Evolutionary conservation across 208 protist genomes (phyloP).

Genomic region (Crithidia sp.): DNA sequence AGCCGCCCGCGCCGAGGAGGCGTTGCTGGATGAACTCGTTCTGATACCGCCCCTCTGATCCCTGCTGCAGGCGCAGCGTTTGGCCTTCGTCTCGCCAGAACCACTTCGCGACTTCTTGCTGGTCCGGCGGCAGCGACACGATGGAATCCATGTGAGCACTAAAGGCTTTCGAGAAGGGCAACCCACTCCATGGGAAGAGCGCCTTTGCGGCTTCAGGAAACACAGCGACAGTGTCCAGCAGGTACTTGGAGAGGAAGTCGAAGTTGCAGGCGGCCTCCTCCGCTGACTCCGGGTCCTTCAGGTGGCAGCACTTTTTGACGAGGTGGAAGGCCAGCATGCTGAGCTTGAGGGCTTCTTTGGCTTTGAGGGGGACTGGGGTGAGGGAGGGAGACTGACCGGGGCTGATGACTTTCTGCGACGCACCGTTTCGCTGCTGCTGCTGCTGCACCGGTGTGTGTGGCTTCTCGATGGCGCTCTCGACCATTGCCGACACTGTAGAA

Average conservation of each 20-base stretch:
- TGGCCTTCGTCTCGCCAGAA: slow-evolving; percentile 72
- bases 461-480: slow-evolving; percentile 30
- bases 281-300: slow-evolving; percentile 76
- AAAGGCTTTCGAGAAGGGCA: slow-evolving; percentile 59
- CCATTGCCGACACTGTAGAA: slow-evolving; percentile 50
- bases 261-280: slow-evolving; percentile 79
- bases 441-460: slow-evolving; percentile 11
- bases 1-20: slow-evolving; percentile 76
- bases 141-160: slow-evolving; percentile 34
- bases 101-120: slow-evolving; percentile 67
- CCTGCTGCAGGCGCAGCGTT: slow-evolving; percentile 51
- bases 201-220: slow-evolving; percentile 55
- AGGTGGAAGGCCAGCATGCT: slow-evolving; percentile 76
- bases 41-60: slow-evolving; percentile 64
- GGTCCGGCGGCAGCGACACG: slow-evolving; percentile 29
- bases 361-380: slow-evolving; percentile 62
- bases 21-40: slow-evolving; percentile 86
- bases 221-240: slow-evolving; percentile 53
- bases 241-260: slow-evolving; percentile 56
- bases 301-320: slow-evolving; percentile 77
- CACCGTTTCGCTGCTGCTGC: slow-evolving; percentile 11
- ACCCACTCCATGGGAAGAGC: slow-evolving; percentile 63
- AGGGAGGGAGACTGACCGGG: slow-evolving; percentile 36
- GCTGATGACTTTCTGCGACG: slow-evolving; percentile 9
- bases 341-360: slow-evolving; percentile 64